These are phyloP conservation scores for Ustilago hordei DNA, from an alignment of 1,284 basidiomycete genomes.

Conservation along the genomic window DNA sequence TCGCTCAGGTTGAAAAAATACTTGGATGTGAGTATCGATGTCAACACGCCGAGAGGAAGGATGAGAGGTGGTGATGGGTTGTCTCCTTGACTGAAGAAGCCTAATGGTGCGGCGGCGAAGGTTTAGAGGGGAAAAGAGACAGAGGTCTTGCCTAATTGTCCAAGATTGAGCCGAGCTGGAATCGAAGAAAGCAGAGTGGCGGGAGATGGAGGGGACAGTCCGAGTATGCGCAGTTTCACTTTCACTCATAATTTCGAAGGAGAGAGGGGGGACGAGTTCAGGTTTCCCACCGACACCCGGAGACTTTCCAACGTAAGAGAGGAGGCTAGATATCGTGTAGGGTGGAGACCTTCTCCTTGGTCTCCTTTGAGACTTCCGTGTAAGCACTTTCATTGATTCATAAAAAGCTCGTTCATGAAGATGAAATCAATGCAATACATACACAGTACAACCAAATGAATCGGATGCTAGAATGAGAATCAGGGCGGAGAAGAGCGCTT, in stretches of 20 bases:
- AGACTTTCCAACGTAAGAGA: background rate
- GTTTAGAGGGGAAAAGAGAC: conserved; percentile 1
- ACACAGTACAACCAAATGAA: background rate
- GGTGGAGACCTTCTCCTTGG: conserved; percentile 1
- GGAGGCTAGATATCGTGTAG: background rate
- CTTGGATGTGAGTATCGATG: background rate
- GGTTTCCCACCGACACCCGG: background rate
- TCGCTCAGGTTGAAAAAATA: background rate
- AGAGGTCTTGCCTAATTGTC: background rate
- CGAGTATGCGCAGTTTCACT: conserved; percentile 1
- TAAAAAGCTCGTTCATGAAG: background rate
- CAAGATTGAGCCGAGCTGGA: background rate
- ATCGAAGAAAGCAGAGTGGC: conserved; percentile 1
- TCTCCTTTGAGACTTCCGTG: background rate
- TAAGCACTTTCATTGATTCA: background rate
- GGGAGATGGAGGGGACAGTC: background rate
- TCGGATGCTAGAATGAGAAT: background rate
- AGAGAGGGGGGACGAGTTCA: background rate
- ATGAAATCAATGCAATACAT: background rate
- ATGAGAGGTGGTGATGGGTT: background rate
- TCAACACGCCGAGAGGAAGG: background rate
- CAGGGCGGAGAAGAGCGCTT: conserved; percentile 12
- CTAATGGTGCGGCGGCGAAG: background rate
- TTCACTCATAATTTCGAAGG: background rate
- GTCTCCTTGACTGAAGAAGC: background rate